A percentile compares a stretch with the other conserved stretches of the same genome.
These are phyloP conservation scores for Metschnikowia bowlesiae DNA, from an alignment of 805 yeast genomes.

Conservation along the genomic window DNA sequence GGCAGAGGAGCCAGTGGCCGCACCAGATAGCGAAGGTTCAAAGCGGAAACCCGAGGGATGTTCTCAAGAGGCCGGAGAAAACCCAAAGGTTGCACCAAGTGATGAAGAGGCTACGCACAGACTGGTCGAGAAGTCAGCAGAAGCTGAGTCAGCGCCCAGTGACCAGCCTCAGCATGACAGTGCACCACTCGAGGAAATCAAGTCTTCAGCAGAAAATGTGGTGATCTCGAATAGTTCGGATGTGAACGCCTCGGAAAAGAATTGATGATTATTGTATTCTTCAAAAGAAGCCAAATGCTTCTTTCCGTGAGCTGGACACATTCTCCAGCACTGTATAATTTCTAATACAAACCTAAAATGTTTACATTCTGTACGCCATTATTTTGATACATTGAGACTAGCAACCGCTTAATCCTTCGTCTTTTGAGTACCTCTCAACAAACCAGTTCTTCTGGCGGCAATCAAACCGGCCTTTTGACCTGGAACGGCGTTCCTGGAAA, in stretches of 20 bases:
- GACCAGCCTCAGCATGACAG: not conserved
- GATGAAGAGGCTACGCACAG: not conserved
- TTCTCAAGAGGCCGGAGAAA: not conserved
- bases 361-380: slow-evolving; percentile 14
- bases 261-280: not conserved
- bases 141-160: not conserved
- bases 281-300: not conserved
- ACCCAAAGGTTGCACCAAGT: not conserved
- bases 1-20: not conserved
- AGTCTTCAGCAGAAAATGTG: slow-evolving; percentile 2
- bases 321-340: not conserved
- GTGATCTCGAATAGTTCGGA: not conserved
- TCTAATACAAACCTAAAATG: slow-evolving; percentile 1
- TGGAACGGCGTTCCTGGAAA: slow-evolving; percentile 98
- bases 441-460: slow-evolving; percentile 99
- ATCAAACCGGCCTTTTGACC: slow-evolving; percentile 99
- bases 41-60: not conserved
- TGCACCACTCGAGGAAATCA: slow-evolving; percentile 1
- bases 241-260: not conserved
- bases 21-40: not conserved
- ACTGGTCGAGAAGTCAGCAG: not conserved
- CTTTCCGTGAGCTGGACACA: not conserved
- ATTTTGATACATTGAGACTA: slow-evolving; percentile 15
- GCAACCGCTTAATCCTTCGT: slow-evolving; percentile 37
- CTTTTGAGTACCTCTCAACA: slow-evolving; percentile 99